phyloP scores from a whole-genome alignment of 352 stramenopile species.

The Pythium periplocum region DNA sequence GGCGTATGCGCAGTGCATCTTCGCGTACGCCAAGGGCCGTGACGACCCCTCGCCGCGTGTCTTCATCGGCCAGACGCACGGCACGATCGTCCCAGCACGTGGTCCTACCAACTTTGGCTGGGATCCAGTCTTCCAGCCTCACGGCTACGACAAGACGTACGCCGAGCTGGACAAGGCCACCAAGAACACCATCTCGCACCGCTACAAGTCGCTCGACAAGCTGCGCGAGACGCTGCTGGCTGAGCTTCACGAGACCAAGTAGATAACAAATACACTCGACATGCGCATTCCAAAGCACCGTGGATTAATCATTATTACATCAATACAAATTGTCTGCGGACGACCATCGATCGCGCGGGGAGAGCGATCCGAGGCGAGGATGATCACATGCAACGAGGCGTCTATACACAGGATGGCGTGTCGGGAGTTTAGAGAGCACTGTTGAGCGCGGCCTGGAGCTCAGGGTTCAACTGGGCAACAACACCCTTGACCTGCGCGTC shows the following conservation, averaged over 20 bases:
- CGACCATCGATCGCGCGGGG: constrained; percentile 1
- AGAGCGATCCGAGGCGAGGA: too few relatives aligned
- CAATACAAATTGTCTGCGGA: constrained; percentile 16
- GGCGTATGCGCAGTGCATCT: constrained; percentile 96
- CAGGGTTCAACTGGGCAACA: constrained; percentile 63
- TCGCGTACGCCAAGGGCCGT: constrained; percentile 82
- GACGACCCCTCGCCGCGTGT: constrained; percentile 30
- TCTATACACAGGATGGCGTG: too few relatives aligned
- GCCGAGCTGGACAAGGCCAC: constrained; percentile 87
- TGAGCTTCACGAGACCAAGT: neutral
- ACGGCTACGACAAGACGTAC: constrained; percentile 82
- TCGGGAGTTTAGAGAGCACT: constrained; percentile 2
- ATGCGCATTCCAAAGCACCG: constrained; percentile 2
- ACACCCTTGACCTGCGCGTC: constrained; percentile 79
- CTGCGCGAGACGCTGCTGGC: constrained; percentile 24
- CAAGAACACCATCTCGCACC: constrained; percentile 91
- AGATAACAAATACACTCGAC: neutral
- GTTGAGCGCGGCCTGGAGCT: constrained; percentile 56
- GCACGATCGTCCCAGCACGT: constrained; percentile 90
- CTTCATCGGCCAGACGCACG: constrained; percentile 92
- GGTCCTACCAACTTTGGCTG: constrained; percentile 87
- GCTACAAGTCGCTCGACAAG: constrained; percentile 77
- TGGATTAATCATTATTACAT: constrained; percentile 20
- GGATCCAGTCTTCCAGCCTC: constrained; percentile 88
- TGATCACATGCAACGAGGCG: too few relatives aligned